Evolutionary conservation across 495 filamentous ascomycete genomes (phyloP).

Genomic region (Neurospora pannonica): DNA sequence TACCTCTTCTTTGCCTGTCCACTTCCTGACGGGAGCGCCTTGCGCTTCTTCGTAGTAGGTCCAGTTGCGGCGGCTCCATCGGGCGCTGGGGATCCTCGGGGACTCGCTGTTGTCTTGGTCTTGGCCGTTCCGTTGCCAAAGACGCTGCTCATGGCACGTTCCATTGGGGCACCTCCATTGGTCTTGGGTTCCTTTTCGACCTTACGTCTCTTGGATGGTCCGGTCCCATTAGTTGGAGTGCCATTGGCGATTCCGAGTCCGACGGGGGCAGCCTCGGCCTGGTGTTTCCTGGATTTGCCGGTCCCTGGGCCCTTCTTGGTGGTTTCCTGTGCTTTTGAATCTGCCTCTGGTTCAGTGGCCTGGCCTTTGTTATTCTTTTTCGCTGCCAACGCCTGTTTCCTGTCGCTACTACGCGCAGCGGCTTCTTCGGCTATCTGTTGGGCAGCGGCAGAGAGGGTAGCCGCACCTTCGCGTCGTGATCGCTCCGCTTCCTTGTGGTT

Average conservation of each 20-base stretch:
- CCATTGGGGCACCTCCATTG: conserved; percentile 49
- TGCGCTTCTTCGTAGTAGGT: conserved; percentile 49
- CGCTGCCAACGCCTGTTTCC: conserved; percentile 68
- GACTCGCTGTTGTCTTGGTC: conserved; percentile 43
- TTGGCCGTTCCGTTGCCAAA: conserved; percentile 41
- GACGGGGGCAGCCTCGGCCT: conserved; percentile 39
- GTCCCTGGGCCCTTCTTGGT: conserved; percentile 50
- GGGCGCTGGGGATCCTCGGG: conserved; percentile 50
- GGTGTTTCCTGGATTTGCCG: conserved; percentile 55
- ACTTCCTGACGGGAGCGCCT: conserved; percentile 53
- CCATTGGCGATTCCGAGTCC: conserved; percentile 44
- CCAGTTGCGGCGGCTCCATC: conserved; percentile 29
- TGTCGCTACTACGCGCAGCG: conserved; percentile 65
- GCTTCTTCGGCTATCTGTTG: conserved; percentile 70
- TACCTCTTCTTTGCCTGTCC: conserved; percentile 64
- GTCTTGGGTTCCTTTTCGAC: conserved; percentile 52
- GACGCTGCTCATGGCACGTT: conserved; percentile 59
- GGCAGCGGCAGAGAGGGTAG: conserved; percentile 56
- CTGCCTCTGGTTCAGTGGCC: conserved; percentile 38
- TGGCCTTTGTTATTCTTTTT: conserved; percentile 59
- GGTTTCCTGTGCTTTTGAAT: conserved; percentile 32
- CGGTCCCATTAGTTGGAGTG: conserved; percentile 35
- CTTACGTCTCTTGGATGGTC: conserved; percentile 64
- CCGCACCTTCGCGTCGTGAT: conserved; percentile 66
- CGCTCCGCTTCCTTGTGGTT: conserved; percentile 52